phyloP scores from a whole-genome alignment of 1,139 yeast genomes.

The Geotrichum europaeum region DNA sequence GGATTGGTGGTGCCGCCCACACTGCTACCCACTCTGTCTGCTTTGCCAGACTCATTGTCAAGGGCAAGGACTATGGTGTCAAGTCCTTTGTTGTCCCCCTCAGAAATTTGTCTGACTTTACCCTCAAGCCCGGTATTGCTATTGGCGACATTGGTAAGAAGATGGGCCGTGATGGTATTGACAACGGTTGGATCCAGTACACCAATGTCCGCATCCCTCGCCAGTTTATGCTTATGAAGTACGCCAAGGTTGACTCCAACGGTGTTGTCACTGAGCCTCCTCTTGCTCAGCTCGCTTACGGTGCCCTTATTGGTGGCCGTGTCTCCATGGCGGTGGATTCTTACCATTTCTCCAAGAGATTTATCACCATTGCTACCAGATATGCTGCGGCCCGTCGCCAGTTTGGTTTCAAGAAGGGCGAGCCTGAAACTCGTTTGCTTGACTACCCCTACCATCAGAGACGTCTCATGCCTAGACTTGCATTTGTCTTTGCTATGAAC shows the following conservation, averaged over 20 bases:
- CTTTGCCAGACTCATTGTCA: conserved; percentile 73
- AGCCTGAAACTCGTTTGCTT: conserved; percentile 42
- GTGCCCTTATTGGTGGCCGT: conserved; percentile 80
- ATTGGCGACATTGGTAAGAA: conserved; percentile 89
- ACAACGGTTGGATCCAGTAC: conserved; percentile 92
- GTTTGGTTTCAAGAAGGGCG: conserved; percentile 46
- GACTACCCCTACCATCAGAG: conserved; percentile 83
- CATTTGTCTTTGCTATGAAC: conserved; percentile 66
- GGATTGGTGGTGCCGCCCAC: conserved; percentile 97
- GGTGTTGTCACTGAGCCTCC: conserved; percentile 63
- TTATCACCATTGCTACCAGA: conserved; percentile 73
- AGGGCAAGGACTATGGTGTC: conserved; percentile 80
- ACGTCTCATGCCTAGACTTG: conserved; percentile 71
- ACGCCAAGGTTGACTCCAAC: conserved; percentile 58
- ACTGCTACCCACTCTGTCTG: conserved; percentile 79
- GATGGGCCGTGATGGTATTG: conserved; percentile 74
- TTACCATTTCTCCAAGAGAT: conserved; percentile 68
- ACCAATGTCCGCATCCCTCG: conserved; percentile 74
- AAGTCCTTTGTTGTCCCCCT: conserved; percentile 87
- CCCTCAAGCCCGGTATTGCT: conserved; percentile 67
- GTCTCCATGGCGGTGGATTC: conserved; percentile 83
- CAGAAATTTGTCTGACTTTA: conserved; percentile 59
- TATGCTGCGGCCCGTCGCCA: conserved; percentile 86
- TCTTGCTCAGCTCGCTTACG: conserved; percentile 75
- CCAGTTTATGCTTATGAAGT: conserved; percentile 71